Evolutionary conservation across 306 rosid genomes (phyloP), one percentile per base, ranked within the genome.

Genomic region (Luffa aegyptiaca): DNA sequence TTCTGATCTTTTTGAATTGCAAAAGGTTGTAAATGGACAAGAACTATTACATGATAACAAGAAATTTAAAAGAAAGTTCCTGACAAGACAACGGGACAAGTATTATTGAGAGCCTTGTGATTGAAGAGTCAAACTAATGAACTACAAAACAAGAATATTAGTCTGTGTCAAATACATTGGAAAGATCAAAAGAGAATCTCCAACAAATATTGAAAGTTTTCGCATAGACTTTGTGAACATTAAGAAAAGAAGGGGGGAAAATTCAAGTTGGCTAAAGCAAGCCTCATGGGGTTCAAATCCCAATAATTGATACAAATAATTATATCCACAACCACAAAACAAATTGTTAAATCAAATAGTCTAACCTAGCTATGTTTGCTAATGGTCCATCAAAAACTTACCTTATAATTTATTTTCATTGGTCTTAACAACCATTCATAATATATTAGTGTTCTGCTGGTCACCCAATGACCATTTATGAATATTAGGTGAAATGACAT

Each of bases 101-200:
- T 73, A 73, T 49, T 73, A 31, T 73, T 46, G 13, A 44, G 59
- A 73, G 77, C 44, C 59, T 49, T 73, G 59, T 31, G 26, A 73
- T 72, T 49, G 44, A 73, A 73, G 59, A 7, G 77, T 73, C 77
- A 73, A 73, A 48, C 59, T 49, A 35, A 73, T 73, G 39, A 73
- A 73, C 59, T 31, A 73, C 33, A 48, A 49, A 51, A 73, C 77
- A 73, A 14, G 77, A 51, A 73, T 73, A 73, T 73, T 31, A 31
- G 59, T 72, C 20, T 72, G 57, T 73, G 59, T 48, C 59, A 73
- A 73, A 12, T 31, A 48, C 45, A 73, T 31, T 13, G 45, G 14
- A 14, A 49, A 45, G 42, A 72, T 26, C 77, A 48, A 72, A 48
- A 72, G 55, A 72, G 58, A 72, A 72, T 72, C 58, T 48, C 77